Percentiles rank a stretch among this genome's conserved stretches.
These are phyloP conservation scores for Naganishia friedmannii DNA, from an alignment of 768 basidiomycete species.

Conservation along the genomic window DNA sequence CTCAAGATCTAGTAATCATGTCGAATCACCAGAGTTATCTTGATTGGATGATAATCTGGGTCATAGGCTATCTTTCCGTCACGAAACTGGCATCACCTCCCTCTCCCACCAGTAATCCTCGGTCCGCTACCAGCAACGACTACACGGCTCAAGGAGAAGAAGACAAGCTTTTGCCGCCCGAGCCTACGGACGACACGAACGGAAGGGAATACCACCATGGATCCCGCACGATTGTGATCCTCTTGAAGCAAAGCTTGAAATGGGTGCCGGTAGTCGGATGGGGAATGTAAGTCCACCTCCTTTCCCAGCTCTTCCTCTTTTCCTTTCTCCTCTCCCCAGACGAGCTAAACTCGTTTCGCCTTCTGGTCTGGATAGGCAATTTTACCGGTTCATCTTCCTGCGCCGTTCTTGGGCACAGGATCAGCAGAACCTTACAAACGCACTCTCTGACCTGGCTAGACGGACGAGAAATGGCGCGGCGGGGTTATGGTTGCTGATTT, in stretches of 20 bases:
- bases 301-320: neutral
- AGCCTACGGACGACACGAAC: neutral
- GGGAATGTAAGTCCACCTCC: constrained; percentile 57
- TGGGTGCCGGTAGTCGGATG: constrained; percentile 83
- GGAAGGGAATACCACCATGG: constrained; percentile 33
- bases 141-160: neutral
- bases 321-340: no score
- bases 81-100: constrained; percentile 27
- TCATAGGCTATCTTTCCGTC: constrained; percentile 36
- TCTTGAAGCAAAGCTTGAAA: constrained; percentile 85
- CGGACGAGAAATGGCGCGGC: constrained; percentile 43
- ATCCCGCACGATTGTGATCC: constrained; percentile 74
- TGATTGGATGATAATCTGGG: constrained; percentile 69
- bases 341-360: neutral
- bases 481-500: constrained; percentile 72
- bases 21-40: constrained; percentile 72
- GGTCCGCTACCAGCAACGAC: constrained; percentile 3
- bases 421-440: constrained; percentile 62
- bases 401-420: constrained; percentile 88
- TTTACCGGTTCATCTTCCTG: constrained; percentile 89
- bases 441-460: constrained; percentile 67
- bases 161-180: neutral
- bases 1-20: constrained; percentile 75
- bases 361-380: constrained; percentile 81
- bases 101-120: constrained; percentile 17